phyloP scores from a whole-genome alignment of 2,329 filamentous ascomycete genomes.

The Epichloe scottii region DNA sequence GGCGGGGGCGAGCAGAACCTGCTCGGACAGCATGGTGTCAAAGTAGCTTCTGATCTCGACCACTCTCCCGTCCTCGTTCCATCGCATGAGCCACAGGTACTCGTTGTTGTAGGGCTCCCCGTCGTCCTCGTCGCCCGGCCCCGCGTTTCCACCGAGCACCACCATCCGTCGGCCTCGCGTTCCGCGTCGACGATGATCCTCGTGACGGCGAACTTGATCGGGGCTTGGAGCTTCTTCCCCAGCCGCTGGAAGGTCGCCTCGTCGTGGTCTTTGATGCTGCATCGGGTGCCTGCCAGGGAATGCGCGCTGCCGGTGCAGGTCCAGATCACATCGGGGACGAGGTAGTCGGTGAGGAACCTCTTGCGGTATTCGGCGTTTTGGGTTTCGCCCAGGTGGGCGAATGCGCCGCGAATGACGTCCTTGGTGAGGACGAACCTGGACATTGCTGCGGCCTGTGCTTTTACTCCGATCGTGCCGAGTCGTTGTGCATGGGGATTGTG shows the following conservation, averaged over 20 bases:
- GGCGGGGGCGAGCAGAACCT: conserved; percentile 6
- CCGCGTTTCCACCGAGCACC: conserved; percentile 12
- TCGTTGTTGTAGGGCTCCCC: conserved; percentile 14
- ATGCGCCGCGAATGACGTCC: conserved; percentile 9
- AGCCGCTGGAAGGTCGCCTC: conserved; percentile 11
- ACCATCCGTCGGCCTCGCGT: conserved; percentile 11
- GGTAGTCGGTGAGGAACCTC: conserved; percentile 10
- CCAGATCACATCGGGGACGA: conserved; percentile 12
- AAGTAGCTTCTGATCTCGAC: conserved; percentile 15
- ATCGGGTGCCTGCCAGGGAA: conserved; percentile 12
- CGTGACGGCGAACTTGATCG: conserved; percentile 12
- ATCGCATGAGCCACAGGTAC: conserved; percentile 14
- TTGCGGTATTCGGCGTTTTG: conserved; percentile 6
- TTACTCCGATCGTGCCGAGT: not conserved
- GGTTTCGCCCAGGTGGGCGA: conserved; percentile 11
- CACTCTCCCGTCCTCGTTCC: conserved; percentile 12
- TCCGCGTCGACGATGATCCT: conserved; percentile 13
- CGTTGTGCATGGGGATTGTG: not conserved
- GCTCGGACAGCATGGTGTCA: conserved; percentile 11
- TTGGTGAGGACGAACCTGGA: conserved; percentile 12
- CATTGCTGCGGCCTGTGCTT: not conserved
- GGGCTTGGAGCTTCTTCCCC: conserved; percentile 9
- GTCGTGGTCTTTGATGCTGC: conserved; percentile 9
- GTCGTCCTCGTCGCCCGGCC: conserved; percentile 11
- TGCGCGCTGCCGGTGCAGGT: conserved; percentile 13